phyloP scores from a whole-genome alignment of 2,329 filamentous ascomycete genomes.

The Mycogone perniciosa region DNA sequence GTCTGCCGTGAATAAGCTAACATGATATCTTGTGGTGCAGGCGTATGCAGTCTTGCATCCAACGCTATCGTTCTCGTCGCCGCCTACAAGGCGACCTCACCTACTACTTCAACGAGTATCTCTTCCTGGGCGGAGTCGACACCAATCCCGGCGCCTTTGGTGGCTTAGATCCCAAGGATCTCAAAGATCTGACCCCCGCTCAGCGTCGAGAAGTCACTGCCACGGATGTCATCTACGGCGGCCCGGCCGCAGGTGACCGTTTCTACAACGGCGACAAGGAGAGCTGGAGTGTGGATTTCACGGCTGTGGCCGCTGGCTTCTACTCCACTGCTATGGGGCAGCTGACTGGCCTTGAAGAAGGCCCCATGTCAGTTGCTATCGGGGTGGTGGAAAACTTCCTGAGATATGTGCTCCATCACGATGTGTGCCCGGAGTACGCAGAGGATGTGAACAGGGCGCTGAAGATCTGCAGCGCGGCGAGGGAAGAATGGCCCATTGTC shows the following conservation, averaged over 20 bases:
- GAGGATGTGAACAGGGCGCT: conserved; percentile 61
- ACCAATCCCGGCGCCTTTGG: conserved; percentile 50
- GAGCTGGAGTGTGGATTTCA: conserved; percentile 77
- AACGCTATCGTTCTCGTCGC: conserved; percentile 71
- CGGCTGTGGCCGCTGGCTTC: conserved; percentile 69
- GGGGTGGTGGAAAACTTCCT: conserved; percentile 78
- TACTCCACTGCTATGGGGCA: conserved; percentile 56
- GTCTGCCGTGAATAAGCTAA: not conserved
- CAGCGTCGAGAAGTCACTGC: conserved; percentile 61
- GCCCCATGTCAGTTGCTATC: conserved; percentile 50
- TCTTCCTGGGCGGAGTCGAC: conserved; percentile 77
- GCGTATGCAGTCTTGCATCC: conserved; percentile 79
- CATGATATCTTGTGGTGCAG: conserved; percentile 31
- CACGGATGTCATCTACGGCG: conserved; percentile 50
- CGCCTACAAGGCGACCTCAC: conserved; percentile 60
- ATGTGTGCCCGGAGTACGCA: conserved; percentile 76
- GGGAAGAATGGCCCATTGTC: conserved; percentile 58
- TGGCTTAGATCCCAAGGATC: conserved; percentile 52
- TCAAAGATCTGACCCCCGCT: conserved; percentile 46
- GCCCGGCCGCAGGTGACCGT: conserved; percentile 33
- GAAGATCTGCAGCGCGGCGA: conserved; percentile 58
- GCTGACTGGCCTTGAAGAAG: conserved; percentile 49
- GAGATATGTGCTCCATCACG: conserved; percentile 77
- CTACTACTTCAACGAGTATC: conserved; percentile 69
- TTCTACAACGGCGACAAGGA: conserved; percentile 48